phyloP scores from a whole-genome alignment of 768 basidiomycete genomes.

The Pleurotus citrinopileatus region DNA sequence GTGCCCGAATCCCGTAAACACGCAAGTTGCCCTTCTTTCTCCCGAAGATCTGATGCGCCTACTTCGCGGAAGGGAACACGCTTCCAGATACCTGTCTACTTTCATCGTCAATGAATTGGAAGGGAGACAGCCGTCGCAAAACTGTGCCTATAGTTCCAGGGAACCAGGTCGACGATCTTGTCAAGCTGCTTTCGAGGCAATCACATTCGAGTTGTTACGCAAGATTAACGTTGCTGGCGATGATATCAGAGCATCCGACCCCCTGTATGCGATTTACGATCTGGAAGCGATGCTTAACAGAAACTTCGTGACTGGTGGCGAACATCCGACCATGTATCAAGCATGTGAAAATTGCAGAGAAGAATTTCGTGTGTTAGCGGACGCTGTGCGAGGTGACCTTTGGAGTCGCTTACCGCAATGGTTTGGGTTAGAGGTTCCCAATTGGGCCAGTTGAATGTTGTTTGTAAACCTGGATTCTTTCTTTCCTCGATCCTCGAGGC shows the following conservation, averaged over 20 bases:
- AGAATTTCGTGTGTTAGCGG: conserved; percentile 61
- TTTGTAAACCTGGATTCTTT: conserved; percentile 4
- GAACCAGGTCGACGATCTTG: conserved; percentile 55
- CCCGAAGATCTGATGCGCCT: conserved; percentile 55
- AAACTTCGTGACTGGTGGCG: conserved; percentile 42
- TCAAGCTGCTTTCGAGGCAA: conserved; percentile 69
- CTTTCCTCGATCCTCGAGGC: conserved; percentile 4
- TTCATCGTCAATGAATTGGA: conserved; percentile 77
- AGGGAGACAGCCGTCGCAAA: conserved; percentile 48
- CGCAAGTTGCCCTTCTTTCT: conserved; percentile 37
- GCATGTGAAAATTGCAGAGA: conserved; percentile 64
- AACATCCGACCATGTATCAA: conserved; percentile 37
- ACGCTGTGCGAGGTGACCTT: conserved; percentile 57
- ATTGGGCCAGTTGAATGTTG: conserved; percentile 14
- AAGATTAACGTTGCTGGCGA: conserved; percentile 69
- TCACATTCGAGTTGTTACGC: conserved; percentile 71
- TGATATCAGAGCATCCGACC: conserved; percentile 60
- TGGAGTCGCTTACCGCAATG: conserved; percentile 64
- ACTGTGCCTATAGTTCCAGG: conserved; percentile 45
- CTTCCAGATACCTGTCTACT: conserved; percentile 71
- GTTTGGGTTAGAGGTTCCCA: conserved; percentile 51
- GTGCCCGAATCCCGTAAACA: conserved; percentile 25
- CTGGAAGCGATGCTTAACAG: conserved; percentile 64
- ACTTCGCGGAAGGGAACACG: conserved; percentile 69
- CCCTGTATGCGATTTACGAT: conserved; percentile 67